Evolutionary conservation across 169 alveolate genomes (phyloP).

Genomic region (Babesia ovis): DNA sequence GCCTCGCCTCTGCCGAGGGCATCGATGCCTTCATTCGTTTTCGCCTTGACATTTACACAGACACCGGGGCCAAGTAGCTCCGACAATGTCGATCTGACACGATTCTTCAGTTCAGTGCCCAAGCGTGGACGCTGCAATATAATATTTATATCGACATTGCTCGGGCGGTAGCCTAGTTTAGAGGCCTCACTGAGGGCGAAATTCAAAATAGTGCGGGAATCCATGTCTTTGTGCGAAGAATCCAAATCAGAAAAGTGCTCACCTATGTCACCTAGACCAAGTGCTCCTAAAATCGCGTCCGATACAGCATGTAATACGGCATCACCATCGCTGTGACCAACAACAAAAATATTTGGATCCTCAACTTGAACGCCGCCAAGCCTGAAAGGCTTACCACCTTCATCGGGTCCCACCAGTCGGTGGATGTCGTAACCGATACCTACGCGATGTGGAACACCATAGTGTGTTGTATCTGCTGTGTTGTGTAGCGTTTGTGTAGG

Average conservation of each 20-base stretch:
- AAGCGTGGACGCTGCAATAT: constrained; percentile 48
- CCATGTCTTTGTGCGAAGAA: constrained; percentile 64
- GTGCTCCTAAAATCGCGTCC: constrained; percentile 82
- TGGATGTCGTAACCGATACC: constrained; percentile 54
- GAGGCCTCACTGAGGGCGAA: constrained; percentile 26
- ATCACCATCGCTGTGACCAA: constrained; percentile 89
- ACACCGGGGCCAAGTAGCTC: constrained; percentile 35
- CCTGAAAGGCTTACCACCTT: constrained; percentile 66
- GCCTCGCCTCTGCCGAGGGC: constrained; percentile 61
- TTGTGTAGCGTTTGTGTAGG: not conserved
- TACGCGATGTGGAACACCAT: constrained; percentile 11
- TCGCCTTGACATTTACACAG: constrained; percentile 60
- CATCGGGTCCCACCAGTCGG: constrained; percentile 38
- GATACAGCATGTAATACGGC: constrained; percentile 81
- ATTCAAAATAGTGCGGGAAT: constrained; percentile 57
- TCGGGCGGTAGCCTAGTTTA: constrained; percentile 35
- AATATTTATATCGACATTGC: constrained; percentile 47
- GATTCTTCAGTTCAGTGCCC: constrained; percentile 21
- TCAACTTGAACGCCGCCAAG: constrained; percentile 74
- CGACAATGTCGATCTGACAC: constrained; percentile 5
- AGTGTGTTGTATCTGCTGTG: not conserved
- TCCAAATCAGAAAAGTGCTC: constrained; percentile 83
- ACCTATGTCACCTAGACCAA: constrained; percentile 83
- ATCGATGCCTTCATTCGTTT: constrained; percentile 69
- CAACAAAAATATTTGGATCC: constrained; percentile 41